Conservation (phyloP, 1,139 yeast species). For the Hansenula sp. region DNA sequence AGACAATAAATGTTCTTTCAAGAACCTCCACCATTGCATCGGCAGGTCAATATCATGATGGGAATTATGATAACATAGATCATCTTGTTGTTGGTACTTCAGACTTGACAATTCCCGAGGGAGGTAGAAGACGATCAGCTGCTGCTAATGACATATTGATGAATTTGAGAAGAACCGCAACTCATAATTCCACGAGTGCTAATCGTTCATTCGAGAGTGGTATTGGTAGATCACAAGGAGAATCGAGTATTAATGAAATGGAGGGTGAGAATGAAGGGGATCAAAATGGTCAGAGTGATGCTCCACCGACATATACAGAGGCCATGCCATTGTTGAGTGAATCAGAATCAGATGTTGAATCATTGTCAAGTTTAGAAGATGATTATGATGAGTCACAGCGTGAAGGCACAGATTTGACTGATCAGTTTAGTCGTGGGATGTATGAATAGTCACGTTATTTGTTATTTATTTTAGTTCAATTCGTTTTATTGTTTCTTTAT, state of each 20-base stretch:
- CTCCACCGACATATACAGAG: slow-evolving; percentile 15
- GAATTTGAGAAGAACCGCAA: slow-evolving; percentile 12
- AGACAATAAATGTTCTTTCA: slow-evolving; percentile 13
- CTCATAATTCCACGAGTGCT: slow-evolving; percentile 4
- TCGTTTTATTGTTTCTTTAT: no score
- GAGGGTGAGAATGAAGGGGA: background rate
- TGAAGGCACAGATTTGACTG: slow-evolving; percentile 2
- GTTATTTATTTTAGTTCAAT: no score
- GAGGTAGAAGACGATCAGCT: slow-evolving; percentile 10
- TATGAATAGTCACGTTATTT: background rate
- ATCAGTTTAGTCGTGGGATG: background rate
- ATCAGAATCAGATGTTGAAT: background rate
- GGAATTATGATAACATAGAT: slow-evolving; percentile 17
- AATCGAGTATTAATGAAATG: background rate
- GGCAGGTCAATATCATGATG: background rate
- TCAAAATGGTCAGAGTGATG: no score
- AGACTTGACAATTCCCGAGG: slow-evolving; percentile 3
- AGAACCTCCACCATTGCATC: slow-evolving; percentile 17
- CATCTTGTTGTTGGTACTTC: slow-evolving; percentile 10
- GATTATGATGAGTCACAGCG: background rate
- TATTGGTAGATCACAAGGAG: background rate
- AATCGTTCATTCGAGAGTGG: background rate
- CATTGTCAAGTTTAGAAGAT: background rate
- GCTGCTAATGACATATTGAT: slow-evolving; percentile 13
- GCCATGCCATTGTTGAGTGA: slow-evolving; percentile 10